These are phyloP conservation scores for Phytophthora nicotianae DNA, from an alignment of 352 stramenopile species.

Conservation along the genomic window DNA sequence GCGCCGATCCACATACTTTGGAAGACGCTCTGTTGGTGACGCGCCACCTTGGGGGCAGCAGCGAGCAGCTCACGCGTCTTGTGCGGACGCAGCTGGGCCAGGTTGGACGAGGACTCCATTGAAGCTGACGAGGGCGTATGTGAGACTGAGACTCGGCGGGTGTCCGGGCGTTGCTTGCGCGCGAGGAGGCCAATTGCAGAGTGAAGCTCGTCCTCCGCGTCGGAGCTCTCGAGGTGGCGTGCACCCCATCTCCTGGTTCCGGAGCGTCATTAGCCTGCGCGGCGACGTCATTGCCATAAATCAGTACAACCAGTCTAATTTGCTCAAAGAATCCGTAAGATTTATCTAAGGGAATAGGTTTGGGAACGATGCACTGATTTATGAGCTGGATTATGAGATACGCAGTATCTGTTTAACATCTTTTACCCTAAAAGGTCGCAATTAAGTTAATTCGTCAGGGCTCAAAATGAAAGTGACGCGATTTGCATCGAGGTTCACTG, in stretches of 20 bases:
- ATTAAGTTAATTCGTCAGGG: slow-evolving; percentile 3
- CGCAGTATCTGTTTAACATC: slow-evolving; percentile 25
- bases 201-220: slow-evolving; percentile 24
- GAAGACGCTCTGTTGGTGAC: slow-evolving; percentile 63
- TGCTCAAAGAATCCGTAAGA: too few relatives aligned
- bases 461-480: slow-evolving; percentile 11
- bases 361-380: neutral
- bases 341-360: too few relatives aligned
- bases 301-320: neutral
- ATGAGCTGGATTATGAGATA: slow-evolving; percentile 8
- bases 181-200: slow-evolving; percentile 29
- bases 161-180: slow-evolving; percentile 15
- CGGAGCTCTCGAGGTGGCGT: slow-evolving; percentile 7
- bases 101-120: slow-evolving; percentile 33
- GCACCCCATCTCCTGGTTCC: slow-evolving; percentile 12
- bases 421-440: slow-evolving; percentile 8
- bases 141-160: slow-evolving; percentile 1
- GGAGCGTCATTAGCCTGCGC: slow-evolving; percentile 18
- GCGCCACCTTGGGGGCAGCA: slow-evolving; percentile 26
- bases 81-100: slow-evolving; percentile 35
- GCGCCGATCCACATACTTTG: slow-evolving; percentile 85
- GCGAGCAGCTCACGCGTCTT: slow-evolving; percentile 44
- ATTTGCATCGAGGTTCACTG: slow-evolving; percentile 26
- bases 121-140: neutral
- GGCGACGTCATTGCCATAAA: slow-evolving; percentile 20